phyloP scores from a whole-genome alignment of 805 yeast species.

The Komagataella ulmi region DNA sequence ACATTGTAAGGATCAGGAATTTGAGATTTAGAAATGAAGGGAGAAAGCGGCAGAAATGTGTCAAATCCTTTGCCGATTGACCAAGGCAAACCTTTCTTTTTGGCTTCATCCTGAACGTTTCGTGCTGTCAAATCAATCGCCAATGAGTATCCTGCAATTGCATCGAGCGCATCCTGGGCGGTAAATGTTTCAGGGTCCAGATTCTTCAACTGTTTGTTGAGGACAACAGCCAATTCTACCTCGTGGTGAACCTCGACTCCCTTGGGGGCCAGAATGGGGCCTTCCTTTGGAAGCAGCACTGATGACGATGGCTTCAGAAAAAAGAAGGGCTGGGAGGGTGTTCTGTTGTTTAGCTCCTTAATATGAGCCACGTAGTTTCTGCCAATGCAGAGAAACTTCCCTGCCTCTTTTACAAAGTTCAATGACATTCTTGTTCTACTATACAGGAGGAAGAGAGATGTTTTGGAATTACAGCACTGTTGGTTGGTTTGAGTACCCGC shows the following conservation, averaged over 20 bases:
- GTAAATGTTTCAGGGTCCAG: conserved; percentile 42
- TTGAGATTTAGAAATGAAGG: conserved; percentile 47
- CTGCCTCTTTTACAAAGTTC: conserved; percentile 44
- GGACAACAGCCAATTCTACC: conserved; percentile 75
- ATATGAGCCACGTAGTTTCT: conserved; percentile 96
- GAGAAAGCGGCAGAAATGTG: conserved; percentile 83
- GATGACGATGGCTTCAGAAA: conserved; percentile 84
- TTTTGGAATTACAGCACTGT: neutral
- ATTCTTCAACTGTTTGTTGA: conserved; percentile 52
- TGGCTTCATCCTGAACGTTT: conserved; percentile 90
- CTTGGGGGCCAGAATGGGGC: conserved; percentile 73
- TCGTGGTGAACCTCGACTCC: conserved; percentile 84
- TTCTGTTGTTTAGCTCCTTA: conserved; percentile 70
- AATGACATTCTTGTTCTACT: conserved; percentile 23
- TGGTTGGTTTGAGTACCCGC: neutral
- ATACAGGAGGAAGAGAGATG: neutral
- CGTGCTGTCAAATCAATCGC: conserved; percentile 94
- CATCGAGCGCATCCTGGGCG: conserved; percentile 55
- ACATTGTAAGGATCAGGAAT: conserved; percentile 69
- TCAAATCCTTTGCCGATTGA: conserved; percentile 93
- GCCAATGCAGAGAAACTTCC: conserved; percentile 88
- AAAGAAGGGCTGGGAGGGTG: conserved; percentile 83
- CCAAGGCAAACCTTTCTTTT: conserved; percentile 94
- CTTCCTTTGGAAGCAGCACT: conserved; percentile 48
- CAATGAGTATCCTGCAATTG: conserved; percentile 78